Evolutionary conservation across 306 rosid genomes (phyloP).

Genomic region (Leucaena leucocephala): DNA sequence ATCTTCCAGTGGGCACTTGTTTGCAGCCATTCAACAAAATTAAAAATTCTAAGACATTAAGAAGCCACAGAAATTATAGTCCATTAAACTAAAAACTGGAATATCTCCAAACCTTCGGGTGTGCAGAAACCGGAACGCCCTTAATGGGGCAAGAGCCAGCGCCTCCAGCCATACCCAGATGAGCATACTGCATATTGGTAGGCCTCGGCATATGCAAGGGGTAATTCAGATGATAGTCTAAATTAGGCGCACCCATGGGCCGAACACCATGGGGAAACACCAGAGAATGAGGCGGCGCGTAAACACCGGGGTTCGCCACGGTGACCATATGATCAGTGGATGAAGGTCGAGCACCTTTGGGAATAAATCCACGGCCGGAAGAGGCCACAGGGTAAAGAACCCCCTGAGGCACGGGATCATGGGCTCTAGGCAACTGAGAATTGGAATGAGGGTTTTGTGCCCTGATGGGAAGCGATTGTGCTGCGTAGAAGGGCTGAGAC

Average conservation of each 20-base stretch:
- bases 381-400: conserved; percentile 65
- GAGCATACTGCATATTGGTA: conserved; percentile 40
- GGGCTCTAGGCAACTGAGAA: conserved; percentile 33
- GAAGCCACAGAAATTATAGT: neutral
- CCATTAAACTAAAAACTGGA: neutral
- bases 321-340: conserved; percentile 52
- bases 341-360: conserved; percentile 43
- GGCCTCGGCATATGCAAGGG: conserved; percentile 48
- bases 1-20: neutral
- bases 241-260: conserved; percentile 40
- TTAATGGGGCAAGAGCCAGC: conserved; percentile 31
- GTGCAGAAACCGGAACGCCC: conserved; percentile 50
- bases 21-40: neutral
- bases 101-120: conserved; percentile 42
- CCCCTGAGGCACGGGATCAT: conserved; percentile 38
- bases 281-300: conserved; percentile 37
- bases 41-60: neutral
- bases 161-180: conserved; percentile 35
- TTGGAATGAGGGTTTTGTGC: conserved; percentile 26
- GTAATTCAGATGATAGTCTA: conserved; percentile 43
- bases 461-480: conserved; percentile 37
- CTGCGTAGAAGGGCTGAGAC: conserved; percentile 40
- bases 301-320: conserved; percentile 47
- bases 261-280: conserved; percentile 44
- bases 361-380: conserved; percentile 66